These are phyloP conservation scores for Cucurbitaria berberidis DNA, from an alignment of 2,329 filamentous ascomycete species.

Conservation along the genomic window DNA sequence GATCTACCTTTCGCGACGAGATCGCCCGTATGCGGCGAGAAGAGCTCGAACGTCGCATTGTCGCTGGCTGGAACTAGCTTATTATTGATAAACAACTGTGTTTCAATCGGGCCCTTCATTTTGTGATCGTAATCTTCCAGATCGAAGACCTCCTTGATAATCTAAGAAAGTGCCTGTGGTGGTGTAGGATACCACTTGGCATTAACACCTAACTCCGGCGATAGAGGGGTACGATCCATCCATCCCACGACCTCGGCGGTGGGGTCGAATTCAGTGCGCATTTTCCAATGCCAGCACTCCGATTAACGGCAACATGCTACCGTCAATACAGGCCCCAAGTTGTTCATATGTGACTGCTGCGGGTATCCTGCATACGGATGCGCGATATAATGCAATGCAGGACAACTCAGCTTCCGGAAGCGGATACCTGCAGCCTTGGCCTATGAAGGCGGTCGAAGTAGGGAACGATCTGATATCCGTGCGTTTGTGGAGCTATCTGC, in stretches of 20 bases:
- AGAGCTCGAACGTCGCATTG: conserved; percentile 33
- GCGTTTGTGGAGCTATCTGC: no score
- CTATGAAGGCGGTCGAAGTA: no score
- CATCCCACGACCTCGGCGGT: background rate
- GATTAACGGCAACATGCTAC: background rate
- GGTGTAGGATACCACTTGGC: background rate
- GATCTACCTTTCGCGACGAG: conserved; percentile 32
- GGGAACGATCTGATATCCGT: no score
- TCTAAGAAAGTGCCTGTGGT: background rate
- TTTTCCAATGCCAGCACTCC: background rate
- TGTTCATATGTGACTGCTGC: background rate
- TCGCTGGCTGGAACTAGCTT: conserved; percentile 38
- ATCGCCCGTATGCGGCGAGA: conserved; percentile 36
- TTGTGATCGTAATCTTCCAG: background rate
- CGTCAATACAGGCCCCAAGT: background rate
- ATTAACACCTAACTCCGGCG: background rate
- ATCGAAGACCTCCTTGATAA: background rate
- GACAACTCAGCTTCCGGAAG: background rate
- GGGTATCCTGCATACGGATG: background rate
- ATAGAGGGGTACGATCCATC: background rate
- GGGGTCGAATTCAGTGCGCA: background rate
- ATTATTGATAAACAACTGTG: conserved; percentile 31
- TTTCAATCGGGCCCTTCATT: conserved; percentile 17
- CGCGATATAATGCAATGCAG: background rate
- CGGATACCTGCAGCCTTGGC: background rate